A percentile compares a stretch with the other conserved stretches of the same genome.
phyloP scores from a whole-genome alignment of 1,284 basidiomycete genomes.

The Trichosporon coremiiforme region DNA sequence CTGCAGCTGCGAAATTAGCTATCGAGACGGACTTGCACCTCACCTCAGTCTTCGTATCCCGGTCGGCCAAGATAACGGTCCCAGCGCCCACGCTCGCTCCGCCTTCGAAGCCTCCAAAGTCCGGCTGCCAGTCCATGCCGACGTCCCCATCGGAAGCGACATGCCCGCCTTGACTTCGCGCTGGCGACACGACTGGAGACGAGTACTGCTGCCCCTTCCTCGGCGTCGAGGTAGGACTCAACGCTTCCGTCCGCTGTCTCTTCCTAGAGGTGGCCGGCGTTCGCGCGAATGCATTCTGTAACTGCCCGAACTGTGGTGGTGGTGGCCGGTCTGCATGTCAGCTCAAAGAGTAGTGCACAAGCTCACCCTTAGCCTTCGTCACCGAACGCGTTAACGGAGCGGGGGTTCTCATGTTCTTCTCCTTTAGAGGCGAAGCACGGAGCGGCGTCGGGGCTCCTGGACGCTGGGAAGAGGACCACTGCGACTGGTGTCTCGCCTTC shows the following conservation, averaged over 20 bases:
- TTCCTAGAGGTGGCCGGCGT: conserved; percentile 37
- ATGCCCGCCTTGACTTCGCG: conserved; percentile 17
- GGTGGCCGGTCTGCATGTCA: conserved; percentile 28
- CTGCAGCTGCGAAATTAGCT: conserved; percentile 35
- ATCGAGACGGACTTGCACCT: not conserved
- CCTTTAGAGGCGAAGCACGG: conserved; percentile 26
- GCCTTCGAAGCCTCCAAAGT: conserved; percentile 17
- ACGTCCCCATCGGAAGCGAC: conserved; percentile 9
- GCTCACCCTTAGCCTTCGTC: conserved; percentile 41
- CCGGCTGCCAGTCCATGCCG: conserved; percentile 31
- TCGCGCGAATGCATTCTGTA: conserved; percentile 45
- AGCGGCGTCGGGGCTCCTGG: conserved; percentile 22
- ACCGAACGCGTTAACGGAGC: conserved; percentile 34
- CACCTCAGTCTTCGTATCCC: conserved; percentile 36
- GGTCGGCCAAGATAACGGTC: not conserved
- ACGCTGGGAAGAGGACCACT: conserved; percentile 29
- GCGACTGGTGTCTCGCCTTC: conserved; percentile 31
- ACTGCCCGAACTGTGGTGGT: conserved; percentile 38
- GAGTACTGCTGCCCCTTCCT: conserved; percentile 23
- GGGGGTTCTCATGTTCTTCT: conserved; percentile 24
- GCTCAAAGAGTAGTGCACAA: not conserved
- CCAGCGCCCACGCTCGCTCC: not conserved
- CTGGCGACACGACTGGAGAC: conserved; percentile 21
- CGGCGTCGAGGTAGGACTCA: conserved; percentile 34
- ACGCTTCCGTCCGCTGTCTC: conserved; percentile 37